A percentile compares a stretch with the other conserved stretches of the same genome.
Evolutionary conservation across 371 early-diverging fungal genomes (phyloP).

Genomic region (Haplosporangium sp.): DNA sequence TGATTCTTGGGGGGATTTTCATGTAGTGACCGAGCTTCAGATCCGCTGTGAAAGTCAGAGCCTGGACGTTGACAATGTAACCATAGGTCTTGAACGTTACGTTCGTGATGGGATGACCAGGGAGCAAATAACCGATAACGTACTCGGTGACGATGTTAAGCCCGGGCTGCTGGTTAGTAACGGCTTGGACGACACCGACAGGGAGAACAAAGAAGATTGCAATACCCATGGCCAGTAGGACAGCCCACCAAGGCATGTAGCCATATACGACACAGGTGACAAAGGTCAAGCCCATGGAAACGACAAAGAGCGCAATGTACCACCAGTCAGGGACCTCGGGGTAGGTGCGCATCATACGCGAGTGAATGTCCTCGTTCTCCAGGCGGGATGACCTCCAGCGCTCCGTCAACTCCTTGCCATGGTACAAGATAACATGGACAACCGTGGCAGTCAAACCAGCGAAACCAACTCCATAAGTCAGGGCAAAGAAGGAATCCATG

Average conservation of each 20-base stretch:
- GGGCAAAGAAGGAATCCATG: conserved; percentile 69
- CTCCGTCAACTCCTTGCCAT: conserved; percentile 57
- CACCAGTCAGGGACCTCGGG: conserved; percentile 79
- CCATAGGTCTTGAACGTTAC: conserved; percentile 62
- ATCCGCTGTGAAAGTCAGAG: conserved; percentile 57
- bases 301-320: conserved; percentile 70
- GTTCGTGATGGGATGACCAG: conserved; percentile 61
- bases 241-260: conserved; percentile 75
- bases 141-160: conserved; percentile 79
- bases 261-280: conserved; percentile 65
- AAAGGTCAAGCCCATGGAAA: conserved; percentile 68
- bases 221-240: conserved; percentile 71
- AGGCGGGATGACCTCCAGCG: conserved; percentile 32
- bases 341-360: conserved; percentile 59
- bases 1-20: conserved; percentile 77
- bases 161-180: conserved; percentile 72
- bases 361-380: conserved; percentile 32
- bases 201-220: conserved; percentile 76
- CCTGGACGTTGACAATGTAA: conserved; percentile 64
- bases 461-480: conserved; percentile 58
- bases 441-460: conserved; percentile 63
- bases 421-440: conserved; percentile 61
- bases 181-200: conserved; percentile 75
- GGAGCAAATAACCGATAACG: conserved; percentile 66
- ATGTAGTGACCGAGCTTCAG: conserved; percentile 72